Conservation (phyloP, 1,139 yeast species). For the Taphrina populina region DNA sequence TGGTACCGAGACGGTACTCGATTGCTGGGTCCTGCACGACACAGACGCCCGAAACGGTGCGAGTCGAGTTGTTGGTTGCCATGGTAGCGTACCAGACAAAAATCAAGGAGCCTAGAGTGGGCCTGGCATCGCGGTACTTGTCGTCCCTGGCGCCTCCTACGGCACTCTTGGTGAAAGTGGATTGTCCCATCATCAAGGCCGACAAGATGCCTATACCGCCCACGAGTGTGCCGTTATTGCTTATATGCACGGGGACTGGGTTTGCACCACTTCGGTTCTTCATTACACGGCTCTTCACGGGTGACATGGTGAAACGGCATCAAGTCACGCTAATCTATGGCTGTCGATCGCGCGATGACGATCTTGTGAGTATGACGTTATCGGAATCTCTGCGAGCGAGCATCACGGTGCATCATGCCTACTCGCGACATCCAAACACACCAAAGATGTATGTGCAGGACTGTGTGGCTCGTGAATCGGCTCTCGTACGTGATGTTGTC, state of each 20-base stretch:
- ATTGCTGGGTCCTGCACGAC: conserved; percentile 57
- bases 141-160: conserved; percentile 48
- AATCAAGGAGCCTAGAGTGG: conserved; percentile 69
- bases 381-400: conserved; percentile 63
- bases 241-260: conserved; percentile 98
- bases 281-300: conserved; percentile 57
- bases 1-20: conserved; percentile 79
- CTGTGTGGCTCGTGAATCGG: conserved; percentile 54
- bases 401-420: conserved; percentile 10
- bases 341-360: conserved; percentile 65
- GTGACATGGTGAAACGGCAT: conserved; percentile 14
- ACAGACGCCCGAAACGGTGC: conserved; percentile 27
- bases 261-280: conserved; percentile 97
- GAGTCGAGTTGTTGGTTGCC: conserved; percentile 69
- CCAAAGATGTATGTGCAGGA: conserved; percentile 71
- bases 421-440: conserved; percentile 39
- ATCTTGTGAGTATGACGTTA: conserved; percentile 56
- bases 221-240: conserved; percentile 41
- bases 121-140: conserved; percentile 81
- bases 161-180: neutral
- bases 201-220: conserved; percentile 40
- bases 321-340: conserved; percentile 65
- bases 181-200: conserved; percentile 49
- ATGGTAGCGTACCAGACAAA: conserved; percentile 84
- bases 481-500: conserved; percentile 54